A percentile compares a stretch with the other conserved stretches of the same genome.
Conservation (phyloP, 225 moss, liverwort and hornwort genomes). For the Asterella californica region DNA sequence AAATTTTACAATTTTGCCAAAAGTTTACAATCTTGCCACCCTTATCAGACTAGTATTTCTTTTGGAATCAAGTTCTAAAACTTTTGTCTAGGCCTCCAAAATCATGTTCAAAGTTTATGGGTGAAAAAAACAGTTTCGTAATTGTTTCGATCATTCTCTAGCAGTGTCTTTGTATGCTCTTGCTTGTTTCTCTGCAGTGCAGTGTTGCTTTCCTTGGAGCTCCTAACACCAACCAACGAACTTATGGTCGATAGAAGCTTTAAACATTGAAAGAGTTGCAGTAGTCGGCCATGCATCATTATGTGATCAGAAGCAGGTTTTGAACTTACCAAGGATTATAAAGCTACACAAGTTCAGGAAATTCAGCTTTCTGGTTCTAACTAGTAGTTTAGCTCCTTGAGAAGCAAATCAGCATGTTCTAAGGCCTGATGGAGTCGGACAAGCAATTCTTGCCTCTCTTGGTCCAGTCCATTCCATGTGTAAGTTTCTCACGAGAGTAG, state of each 20-base stretch:
- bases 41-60: too few relatives aligned
- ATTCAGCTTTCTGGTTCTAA: background rate
- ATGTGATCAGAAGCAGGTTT: background rate
- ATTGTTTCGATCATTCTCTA: slow-evolving; percentile 60
- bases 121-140: too few relatives aligned
- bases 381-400: slow-evolving; percentile 58
- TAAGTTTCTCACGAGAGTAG: too few relatives aligned
- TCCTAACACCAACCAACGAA: slow-evolving; percentile 29
- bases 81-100: too few relatives aligned
- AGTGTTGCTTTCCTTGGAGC: slow-evolving; percentile 63
- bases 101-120: too few relatives aligned
- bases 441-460: slow-evolving; percentile 61
- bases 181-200: slow-evolving; percentile 50
- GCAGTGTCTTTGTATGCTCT: slow-evolving; percentile 63
- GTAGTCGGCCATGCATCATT: background rate
- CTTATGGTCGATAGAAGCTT: background rate
- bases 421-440: slow-evolving; percentile 68
- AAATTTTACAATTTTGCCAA: too few relatives aligned
- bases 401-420: slow-evolving; percentile 77
- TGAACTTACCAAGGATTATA: background rate
- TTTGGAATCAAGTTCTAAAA: too few relatives aligned
- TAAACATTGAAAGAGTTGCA: background rate
- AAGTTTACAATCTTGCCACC: too few relatives aligned
- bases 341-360: background rate
- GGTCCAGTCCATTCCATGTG: slow-evolving; percentile 52